Percentiles rank a stretch among this genome's conserved stretches.
Conservation (phyloP, 768 basidiomycete genomes). For the Pleurotus djamor region DNA sequence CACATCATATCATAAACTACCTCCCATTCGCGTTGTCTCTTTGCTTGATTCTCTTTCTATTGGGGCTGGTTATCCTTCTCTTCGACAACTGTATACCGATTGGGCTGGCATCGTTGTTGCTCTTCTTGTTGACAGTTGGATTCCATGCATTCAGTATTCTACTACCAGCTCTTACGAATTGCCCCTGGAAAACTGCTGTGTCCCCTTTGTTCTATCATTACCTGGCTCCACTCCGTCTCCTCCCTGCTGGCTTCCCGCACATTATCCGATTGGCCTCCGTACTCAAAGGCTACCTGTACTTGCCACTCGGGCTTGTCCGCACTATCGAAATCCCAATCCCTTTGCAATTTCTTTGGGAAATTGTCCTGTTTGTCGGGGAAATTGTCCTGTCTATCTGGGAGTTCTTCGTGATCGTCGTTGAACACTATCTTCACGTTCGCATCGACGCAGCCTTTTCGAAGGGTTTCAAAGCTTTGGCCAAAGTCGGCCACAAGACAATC, state of each 20-base stretch:
- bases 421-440: no score
- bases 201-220: conserved; percentile 12
- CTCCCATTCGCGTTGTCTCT: conserved; percentile 15
- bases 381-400: no score
- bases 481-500: no score
- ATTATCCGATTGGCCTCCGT: not conserved
- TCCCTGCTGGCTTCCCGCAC: not conserved
- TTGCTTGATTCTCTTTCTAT: conserved; percentile 17
- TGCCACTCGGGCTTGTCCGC: no score
- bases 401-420: no score
- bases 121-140: conserved; percentile 9
- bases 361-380: no score
- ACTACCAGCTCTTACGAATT: conserved; percentile 16
- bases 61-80: conserved; percentile 14
- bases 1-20: conserved; percentile 13
- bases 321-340: no score
- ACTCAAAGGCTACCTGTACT: not conserved
- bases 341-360: no score
- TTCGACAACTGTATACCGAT: conserved; percentile 11
- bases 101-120: conserved; percentile 11
- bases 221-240: conserved; percentile 5
- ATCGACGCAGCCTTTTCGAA: no score
- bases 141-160: conserved; percentile 14
- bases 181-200: conserved; percentile 17
- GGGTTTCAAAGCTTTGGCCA: no score